These are phyloP conservation scores for Linnemannia hyalina DNA, from an alignment of 192 early-diverging fungal genomes.

Conservation along the genomic window DNA sequence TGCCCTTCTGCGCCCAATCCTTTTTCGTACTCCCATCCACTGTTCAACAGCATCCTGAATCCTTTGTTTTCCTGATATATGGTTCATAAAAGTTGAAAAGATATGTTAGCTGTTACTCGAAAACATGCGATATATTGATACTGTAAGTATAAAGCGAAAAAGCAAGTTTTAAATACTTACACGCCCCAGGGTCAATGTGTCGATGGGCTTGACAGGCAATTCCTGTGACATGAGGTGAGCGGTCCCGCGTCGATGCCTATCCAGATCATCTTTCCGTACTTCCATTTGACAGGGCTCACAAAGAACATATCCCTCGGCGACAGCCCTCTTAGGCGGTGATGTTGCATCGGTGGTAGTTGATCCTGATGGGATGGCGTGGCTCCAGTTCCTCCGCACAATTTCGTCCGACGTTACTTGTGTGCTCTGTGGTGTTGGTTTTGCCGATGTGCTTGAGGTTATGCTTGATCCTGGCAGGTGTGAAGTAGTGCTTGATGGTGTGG, in stretches of 20 bases:
- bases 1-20: constrained; percentile 60
- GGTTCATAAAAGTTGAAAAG: neutral
- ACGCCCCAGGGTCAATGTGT: constrained; percentile 37
- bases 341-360: neutral
- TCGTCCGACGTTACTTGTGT: neutral
- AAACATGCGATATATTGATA: neutral
- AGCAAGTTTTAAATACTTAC: constrained; percentile 7
- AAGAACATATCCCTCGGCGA: constrained; percentile 20
- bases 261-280: constrained; percentile 33
- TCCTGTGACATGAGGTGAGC: constrained; percentile 49
- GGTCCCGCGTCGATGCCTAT: constrained; percentile 30
- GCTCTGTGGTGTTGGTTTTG: neutral
- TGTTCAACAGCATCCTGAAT: constrained; percentile 61
- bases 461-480: neutral
- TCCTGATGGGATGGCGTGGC: neutral
- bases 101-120: neutral
- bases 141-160: neutral
- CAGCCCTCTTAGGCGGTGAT: no score
- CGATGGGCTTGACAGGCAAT: constrained; percentile 32
- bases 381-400: constrained; percentile 34
- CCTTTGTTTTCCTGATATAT: constrained; percentile 54
- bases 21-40: constrained; percentile 67
- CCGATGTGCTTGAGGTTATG: no score
- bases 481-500: neutral
- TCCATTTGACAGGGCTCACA: constrained; percentile 46